Base-by-base conservation (phyloP, 1,139 yeast species). In the Schwanniomyces etchellsii region DNA sequence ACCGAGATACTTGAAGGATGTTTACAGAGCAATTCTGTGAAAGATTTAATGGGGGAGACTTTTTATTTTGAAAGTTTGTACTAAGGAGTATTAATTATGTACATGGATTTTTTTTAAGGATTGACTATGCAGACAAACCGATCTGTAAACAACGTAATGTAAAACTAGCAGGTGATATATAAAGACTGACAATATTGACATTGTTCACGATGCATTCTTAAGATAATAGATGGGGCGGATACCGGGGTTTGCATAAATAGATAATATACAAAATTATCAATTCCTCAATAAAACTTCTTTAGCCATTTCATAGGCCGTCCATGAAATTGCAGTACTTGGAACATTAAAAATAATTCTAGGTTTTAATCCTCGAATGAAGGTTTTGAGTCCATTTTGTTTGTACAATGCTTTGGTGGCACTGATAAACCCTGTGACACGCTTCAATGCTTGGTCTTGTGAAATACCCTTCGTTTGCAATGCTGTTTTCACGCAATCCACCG, bases 221-320 rank as follows among this genome's bases (percentile, higher is more conserved):
- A n/a, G n/a, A n/a, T n/a, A n/a, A n/a, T n/a, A n/a, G n/a, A n/a
- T n/a, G n/a, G n/a, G n/a, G n/a, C n/a, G n/a, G n/a, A n/a, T n/a
- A n/a, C n/a, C n/a, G n/a, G n/a, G n/a, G n/a, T n/a, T n/a, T n/a
- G n/a, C n/a, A n/a, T n/a, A n/a, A n/a, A n/a, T n/a, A n/a, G n/a
- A n/a, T n/a, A n/a, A n/a, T 13, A 10, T 9, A 6, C 13, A 16
- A 23, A 6, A 20, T 20, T n/a, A 22, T 32, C 29, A 44, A 24
- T 45, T 42, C 39, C 41, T 53, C 26, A 59, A 52, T 45, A 73
- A 57, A 30, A 81, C 68, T 45, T 78, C 83, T 59, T 91, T 91
- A 26, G 96, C 97, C 93, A 89, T 85, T 55, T 91, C 98, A 57
- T 93, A 91, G 14, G 96, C 89, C 2, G 97, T 91, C 98, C 98